Evolutionary conservation across 768 basidiomycete genomes (phyloP).

Genomic region (Lactarius sanguifluus): DNA sequence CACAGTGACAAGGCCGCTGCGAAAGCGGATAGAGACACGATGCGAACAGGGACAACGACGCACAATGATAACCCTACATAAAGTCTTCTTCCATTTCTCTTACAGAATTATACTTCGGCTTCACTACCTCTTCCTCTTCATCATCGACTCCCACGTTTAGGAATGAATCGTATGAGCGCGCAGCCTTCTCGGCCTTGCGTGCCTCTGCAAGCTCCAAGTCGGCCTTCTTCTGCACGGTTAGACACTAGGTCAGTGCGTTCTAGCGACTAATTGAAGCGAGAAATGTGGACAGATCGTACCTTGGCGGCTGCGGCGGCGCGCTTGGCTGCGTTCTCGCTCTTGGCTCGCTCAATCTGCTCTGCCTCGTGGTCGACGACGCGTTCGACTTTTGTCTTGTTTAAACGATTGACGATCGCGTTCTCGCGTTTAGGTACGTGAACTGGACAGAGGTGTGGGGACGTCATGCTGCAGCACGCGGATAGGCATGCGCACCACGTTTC

Average conservation of each 20-base stretch:
- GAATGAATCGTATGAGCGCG: constrained; percentile 81
- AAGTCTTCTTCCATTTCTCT: constrained; percentile 86
- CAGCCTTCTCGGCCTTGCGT: constrained; percentile 84
- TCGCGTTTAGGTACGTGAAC: constrained; percentile 80
- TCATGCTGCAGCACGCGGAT: not conserved
- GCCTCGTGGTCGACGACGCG: constrained; percentile 87
- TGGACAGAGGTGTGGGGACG: constrained; percentile 33
- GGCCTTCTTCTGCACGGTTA: constrained; percentile 61
- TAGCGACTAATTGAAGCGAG: not conserved
- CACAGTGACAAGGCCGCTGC: not conserved
- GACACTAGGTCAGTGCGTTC: not conserved
- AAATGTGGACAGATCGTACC: constrained; percentile 42
- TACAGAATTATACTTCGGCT: constrained; percentile 53
- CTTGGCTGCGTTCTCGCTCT: constrained; percentile 65
- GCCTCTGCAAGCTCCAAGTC: constrained; percentile 71
- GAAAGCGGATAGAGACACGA: not conserved
- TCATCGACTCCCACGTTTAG: constrained; percentile 63
- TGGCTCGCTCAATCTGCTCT: constrained; percentile 79
- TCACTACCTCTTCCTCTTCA: constrained; percentile 46
- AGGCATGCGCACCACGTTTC: constrained; percentile 58
- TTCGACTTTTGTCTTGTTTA: constrained; percentile 92
- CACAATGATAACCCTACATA: constrained; percentile 51
- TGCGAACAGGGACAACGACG: not conserved
- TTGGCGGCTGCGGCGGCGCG: constrained; percentile 63
- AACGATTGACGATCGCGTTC: constrained; percentile 85